Evolutionary conservation across 192 early-diverging fungal genomes (phyloP), one percentile per base, ranked within the genome.

Genomic region (Umbelopsis sp.): DNA sequence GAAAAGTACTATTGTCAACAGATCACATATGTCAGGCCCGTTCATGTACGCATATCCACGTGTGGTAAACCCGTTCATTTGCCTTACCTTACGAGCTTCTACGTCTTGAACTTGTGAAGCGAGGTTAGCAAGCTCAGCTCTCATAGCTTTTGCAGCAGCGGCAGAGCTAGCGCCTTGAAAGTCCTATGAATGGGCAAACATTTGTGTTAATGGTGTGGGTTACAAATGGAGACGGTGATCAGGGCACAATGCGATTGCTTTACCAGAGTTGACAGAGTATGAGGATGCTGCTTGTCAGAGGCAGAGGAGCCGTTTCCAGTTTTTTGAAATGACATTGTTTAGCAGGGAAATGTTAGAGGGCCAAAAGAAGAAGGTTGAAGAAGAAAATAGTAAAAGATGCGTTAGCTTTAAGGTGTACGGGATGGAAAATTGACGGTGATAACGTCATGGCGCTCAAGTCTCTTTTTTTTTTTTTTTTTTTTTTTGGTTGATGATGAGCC

Each of bases 121-220:
- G 43, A 95, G 69, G 44, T 83, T 88, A 69, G 85, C 81, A n/a
- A 95, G 75, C 75, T 94, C 94, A 29, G 84, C 86, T 38, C 88
- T 83, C 91, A 95, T 94, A 17, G 88, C 83, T 72, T 92, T 89
- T 4, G 88, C 87, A 44, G 89, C 90, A 21, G 85, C 82, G 31
- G 83, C 85, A 62, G 77, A 82, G 41, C 82, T 86, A 4, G 86
- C 83, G 38, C 82, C 82, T 80, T 89, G 84, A 34, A 89, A 89
- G 49, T 86, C 83, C 88, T 86, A 59, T 75, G 29, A 17, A 54
- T 56, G 8, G 32, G 38, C 22, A 65, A 49, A 32, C n/a, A 12
- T 16, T n/a, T 21, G 34, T 52, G 49, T 47, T 53, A 41, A 41
- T 53, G 25, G 56, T 32, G 31, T 32, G 10, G 17, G 16, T 1